Evolutionary conservation across 1,284 basidiomycete species (phyloP).

Genomic region (Heterobasidion occidentale): DNA sequence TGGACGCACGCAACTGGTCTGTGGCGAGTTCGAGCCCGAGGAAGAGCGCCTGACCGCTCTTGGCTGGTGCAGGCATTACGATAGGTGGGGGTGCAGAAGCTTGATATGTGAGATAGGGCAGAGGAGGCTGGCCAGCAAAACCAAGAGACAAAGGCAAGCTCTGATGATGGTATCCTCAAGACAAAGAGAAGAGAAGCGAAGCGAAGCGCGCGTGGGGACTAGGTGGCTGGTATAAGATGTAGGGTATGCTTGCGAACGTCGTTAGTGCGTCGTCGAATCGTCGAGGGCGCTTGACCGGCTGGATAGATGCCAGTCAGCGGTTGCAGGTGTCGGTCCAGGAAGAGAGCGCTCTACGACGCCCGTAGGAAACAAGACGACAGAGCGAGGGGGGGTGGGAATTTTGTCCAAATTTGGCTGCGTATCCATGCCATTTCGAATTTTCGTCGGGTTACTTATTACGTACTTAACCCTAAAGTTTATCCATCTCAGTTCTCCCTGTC

Average conservation of each 20-base stretch:
- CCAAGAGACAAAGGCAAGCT: not conserved
- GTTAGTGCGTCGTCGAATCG: not conserved
- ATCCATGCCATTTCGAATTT: not conserved
- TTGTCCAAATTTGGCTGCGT: not conserved
- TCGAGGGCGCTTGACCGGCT: not conserved
- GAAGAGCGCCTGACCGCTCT: slow-evolving; percentile 55
- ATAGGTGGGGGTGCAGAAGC: not conserved
- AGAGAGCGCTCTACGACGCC: not conserved
- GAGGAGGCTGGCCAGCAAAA: not conserved
- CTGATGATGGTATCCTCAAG: not conserved
- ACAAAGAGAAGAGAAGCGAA: not conserved
- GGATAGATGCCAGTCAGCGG: not conserved
- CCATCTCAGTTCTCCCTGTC: not conserved
- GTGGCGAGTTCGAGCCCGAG: slow-evolving; percentile 74
- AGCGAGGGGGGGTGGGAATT: not conserved
- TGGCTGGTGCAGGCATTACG: slow-evolving; percentile 27
- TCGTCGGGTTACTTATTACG: not conserved
- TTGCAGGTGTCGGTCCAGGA: not conserved
- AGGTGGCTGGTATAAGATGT: not conserved
- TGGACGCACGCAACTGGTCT: slow-evolving; percentile 70
- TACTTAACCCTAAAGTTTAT: not conserved
- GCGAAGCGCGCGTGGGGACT: not conserved
- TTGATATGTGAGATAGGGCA: not conserved
- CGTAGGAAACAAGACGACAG: not conserved
- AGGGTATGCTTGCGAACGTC: not conserved